phyloP scores from a whole-genome alignment of 495 filamentous ascomycete genomes.

The Apiosordaria backusii region DNA sequence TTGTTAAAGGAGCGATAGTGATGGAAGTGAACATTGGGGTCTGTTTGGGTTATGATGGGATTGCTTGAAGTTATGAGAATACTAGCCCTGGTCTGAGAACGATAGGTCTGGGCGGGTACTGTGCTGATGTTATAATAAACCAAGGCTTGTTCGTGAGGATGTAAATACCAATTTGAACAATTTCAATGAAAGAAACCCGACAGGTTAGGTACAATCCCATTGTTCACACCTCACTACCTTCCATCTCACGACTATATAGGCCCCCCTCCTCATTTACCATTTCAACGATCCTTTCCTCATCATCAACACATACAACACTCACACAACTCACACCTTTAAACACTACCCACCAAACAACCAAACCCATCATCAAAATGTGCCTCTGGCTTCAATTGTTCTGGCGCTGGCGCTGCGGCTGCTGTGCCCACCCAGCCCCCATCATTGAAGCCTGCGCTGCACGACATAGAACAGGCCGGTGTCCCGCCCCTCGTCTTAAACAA shows the following conservation, averaged over 20 bases:
- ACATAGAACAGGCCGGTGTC: too few relatives aligned
- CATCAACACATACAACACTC: not conserved
- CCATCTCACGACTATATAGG: not conserved
- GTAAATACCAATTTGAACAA: not conserved
- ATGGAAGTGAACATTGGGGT: not conserved
- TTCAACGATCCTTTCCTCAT: not conserved
- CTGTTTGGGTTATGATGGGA: not conserved
- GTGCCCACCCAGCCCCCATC: not conserved
- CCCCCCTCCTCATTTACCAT: not conserved
- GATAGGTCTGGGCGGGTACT: not conserved
- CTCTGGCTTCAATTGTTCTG: not conserved
- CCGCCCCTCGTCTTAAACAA: too few relatives aligned
- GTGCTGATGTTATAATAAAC: not conserved
- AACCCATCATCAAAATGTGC: not conserved
- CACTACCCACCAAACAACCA: not conserved
- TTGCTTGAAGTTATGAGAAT: not conserved
- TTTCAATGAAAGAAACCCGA: not conserved
- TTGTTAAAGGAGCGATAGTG: not conserved
- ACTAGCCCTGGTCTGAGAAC: not conserved
- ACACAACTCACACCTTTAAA: not conserved
- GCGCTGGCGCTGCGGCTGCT: not conserved
- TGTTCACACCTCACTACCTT: not conserved
- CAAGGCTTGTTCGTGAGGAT: not conserved
- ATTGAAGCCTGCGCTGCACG: too few relatives aligned
- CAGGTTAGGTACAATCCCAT: not conserved